phyloP scores from a whole-genome alignment of 805 yeast genomes.

The Kuraishia hungarica region DNA sequence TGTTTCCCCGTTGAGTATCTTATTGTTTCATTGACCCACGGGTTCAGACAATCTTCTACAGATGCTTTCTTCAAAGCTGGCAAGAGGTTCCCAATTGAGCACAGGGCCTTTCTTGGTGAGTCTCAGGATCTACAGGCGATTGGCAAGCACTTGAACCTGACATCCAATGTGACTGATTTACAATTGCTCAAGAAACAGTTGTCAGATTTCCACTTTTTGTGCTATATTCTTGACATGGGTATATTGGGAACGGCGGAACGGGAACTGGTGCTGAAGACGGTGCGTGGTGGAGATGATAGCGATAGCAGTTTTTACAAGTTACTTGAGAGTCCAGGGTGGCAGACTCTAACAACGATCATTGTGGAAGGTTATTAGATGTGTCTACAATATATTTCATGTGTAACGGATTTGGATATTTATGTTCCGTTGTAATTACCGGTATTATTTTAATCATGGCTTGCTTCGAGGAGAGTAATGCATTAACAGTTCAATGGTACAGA shows the following conservation, averaged over 20 bases:
- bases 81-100: constrained; percentile 63
- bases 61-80: constrained; percentile 38
- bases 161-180: constrained; percentile 12
- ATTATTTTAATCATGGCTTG: too few relatives aligned
- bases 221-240: constrained; percentile 45
- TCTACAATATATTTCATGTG: too few relatives aligned
- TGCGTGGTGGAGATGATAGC: constrained; percentile 35
- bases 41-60: constrained; percentile 64
- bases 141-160: constrained; percentile 36
- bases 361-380: not conserved
- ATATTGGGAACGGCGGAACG: constrained; percentile 52
- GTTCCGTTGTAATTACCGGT: too few relatives aligned
- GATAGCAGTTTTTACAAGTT: constrained; percentile 26
- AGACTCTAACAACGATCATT: constrained; percentile 55
- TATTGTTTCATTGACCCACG: constrained; percentile 83
- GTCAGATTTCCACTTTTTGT: constrained; percentile 73
- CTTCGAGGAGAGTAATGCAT: too few relatives aligned
- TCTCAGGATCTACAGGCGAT: constrained; percentile 58
- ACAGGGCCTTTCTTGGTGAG: constrained; percentile 68
- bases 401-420: too few relatives aligned
- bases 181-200: constrained; percentile 25
- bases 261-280: constrained; percentile 37
- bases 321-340: constrained; percentile 72
- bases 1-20: constrained; percentile 90
- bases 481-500: too few relatives aligned